Evolutionary conservation across 768 basidiomycete genomes (phyloP).

Genomic region (Trametes meyenii): DNA sequence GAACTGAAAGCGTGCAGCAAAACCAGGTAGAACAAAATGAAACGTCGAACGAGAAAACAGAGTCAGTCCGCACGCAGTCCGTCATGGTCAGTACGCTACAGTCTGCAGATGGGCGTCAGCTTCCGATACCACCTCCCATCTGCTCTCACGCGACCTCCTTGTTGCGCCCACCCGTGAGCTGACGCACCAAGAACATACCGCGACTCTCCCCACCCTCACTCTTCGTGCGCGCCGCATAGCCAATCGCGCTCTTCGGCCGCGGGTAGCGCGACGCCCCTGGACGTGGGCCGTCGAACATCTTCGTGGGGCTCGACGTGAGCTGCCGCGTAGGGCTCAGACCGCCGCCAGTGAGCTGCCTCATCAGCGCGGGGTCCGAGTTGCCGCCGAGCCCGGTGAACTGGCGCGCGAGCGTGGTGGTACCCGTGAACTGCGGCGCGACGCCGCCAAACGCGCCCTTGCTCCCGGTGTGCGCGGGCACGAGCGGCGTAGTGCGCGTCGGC

Average conservation of each 20-base stretch:
- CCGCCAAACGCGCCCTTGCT: constrained; percentile 31
- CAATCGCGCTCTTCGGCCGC: constrained; percentile 79
- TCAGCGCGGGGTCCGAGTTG: constrained; percentile 39
- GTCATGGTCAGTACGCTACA: constrained; percentile 10
- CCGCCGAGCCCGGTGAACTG: constrained; percentile 70
- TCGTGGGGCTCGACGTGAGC: constrained; percentile 67
- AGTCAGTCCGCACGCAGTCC: constrained; percentile 8
- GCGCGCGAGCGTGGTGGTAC: constrained; percentile 71
- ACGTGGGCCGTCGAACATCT: constrained; percentile 53
- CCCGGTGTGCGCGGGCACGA: constrained; percentile 50
- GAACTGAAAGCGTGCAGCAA: constrained; percentile 12
- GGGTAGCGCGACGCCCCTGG: constrained; percentile 47
- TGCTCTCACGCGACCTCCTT: constrained; percentile 15
- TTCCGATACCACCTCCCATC: not conserved
- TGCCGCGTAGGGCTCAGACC: constrained; percentile 70
- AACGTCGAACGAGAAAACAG: not conserved
- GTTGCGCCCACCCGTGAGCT: constrained; percentile 64
- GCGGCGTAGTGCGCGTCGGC: constrained; percentile 49
- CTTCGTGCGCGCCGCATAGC: constrained; percentile 51
- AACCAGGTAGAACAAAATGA: constrained; percentile 6
- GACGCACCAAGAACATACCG: constrained; percentile 75
- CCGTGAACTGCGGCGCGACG: constrained; percentile 62
- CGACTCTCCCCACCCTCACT: constrained; percentile 61
- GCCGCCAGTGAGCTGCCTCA: constrained; percentile 68
- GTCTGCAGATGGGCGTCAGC: not conserved